phyloP scores from a whole-genome alignment of 441 rosid genomes.

The Isatis lusitanica region DNA sequence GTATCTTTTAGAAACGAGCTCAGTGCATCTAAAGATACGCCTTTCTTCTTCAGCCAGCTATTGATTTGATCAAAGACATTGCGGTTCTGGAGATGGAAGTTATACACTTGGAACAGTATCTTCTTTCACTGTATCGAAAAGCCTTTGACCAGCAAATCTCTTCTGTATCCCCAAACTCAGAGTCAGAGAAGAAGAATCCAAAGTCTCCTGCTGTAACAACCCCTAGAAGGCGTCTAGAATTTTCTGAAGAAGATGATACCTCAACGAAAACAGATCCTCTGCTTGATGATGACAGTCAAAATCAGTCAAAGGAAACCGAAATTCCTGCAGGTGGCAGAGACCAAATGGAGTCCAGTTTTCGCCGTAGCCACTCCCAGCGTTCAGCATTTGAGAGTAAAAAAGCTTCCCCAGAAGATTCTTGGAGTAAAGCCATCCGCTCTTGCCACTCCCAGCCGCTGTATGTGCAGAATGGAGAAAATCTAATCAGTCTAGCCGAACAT shows the following conservation, averaged over 20 bases:
- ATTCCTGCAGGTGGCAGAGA: slow-evolving; percentile 41
- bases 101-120: slow-evolving; percentile 81
- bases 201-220: slow-evolving; percentile 48
- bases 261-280: slow-evolving; percentile 41
- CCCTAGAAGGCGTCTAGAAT: slow-evolving; percentile 49
- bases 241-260: slow-evolving; percentile 40
- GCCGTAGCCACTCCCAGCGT: slow-evolving; percentile 73
- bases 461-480: slow-evolving; percentile 56
- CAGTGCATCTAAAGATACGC: background rate
- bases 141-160: slow-evolving; percentile 75
- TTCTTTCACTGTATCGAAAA: slow-evolving; percentile 80
- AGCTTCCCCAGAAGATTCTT: slow-evolving; percentile 53
- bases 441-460: slow-evolving; percentile 85
- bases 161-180: slow-evolving; percentile 47
- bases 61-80: slow-evolving; percentile 79
- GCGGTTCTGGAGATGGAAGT: slow-evolving; percentile 91
- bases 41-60: slow-evolving; percentile 60
- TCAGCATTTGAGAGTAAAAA: slow-evolving; percentile 51
- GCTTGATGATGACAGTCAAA: slow-evolving; percentile 34
- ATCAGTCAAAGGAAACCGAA: slow-evolving; percentile 39
- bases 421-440: slow-evolving; percentile 54
- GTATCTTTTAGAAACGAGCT: background rate
- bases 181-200: slow-evolving; percentile 44
- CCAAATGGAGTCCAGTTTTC: slow-evolving; percentile 53
- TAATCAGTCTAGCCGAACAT: slow-evolving; percentile 90